phyloP scores from a whole-genome alignment of 164 flowering plant species.

The Houttuynia cordata region DNA sequence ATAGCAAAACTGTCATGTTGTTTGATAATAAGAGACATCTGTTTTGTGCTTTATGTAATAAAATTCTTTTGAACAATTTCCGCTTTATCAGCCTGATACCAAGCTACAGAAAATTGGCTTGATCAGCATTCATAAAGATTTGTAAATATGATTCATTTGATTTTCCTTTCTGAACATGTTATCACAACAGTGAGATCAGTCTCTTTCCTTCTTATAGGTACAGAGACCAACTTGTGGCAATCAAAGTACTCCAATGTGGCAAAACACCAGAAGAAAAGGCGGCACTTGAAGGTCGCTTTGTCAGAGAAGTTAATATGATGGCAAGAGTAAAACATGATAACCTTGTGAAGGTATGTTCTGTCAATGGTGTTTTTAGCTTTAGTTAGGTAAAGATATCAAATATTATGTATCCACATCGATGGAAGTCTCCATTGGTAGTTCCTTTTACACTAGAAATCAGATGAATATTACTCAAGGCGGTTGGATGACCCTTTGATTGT shows the following conservation, averaged over 20 bases:
- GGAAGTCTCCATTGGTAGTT: too few species aligned
- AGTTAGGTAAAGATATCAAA: not conserved
- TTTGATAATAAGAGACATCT: too few species aligned
- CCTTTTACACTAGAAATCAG: too few species aligned
- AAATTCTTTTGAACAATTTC: not conserved
- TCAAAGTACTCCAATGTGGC: slow-evolving; percentile 73
- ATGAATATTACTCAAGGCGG: too few species aligned
- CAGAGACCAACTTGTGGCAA: slow-evolving; percentile 62
- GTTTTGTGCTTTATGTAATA: too few species aligned
- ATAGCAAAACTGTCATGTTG: too few species aligned
- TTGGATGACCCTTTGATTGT: too few species aligned
- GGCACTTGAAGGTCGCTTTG: slow-evolving; percentile 61
- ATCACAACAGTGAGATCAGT: not conserved
- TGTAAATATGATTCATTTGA: too few species aligned
- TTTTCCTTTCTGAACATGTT: not conserved
- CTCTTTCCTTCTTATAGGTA: slow-evolving; percentile 32
- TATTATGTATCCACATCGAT: too few species aligned
- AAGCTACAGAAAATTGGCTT: not conserved
- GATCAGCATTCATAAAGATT: not conserved
- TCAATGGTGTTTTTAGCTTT: not conserved
- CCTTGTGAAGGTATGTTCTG: slow-evolving; percentile 59
- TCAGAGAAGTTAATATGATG: slow-evolving; percentile 92
- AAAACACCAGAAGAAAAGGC: slow-evolving; percentile 57
- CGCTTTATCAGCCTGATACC: not conserved
- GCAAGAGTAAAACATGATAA: slow-evolving; percentile 78